Evolutionary conservation across 345 rosid species (phyloP).

Genomic region (Sisymbrium irio): DNA sequence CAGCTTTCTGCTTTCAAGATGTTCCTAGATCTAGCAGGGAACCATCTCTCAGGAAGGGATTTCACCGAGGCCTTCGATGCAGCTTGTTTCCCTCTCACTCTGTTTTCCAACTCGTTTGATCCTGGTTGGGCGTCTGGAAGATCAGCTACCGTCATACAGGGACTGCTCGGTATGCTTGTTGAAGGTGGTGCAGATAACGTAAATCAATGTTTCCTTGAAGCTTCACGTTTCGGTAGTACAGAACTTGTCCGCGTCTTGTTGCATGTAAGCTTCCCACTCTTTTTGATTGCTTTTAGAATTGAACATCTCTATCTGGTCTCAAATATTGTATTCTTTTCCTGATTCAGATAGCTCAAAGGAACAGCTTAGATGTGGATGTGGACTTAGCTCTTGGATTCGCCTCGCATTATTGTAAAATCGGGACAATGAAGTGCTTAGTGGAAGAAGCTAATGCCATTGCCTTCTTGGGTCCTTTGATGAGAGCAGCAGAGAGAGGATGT

Average conservation of each 20-base stretch:
- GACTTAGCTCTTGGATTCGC: constrained; percentile 94
- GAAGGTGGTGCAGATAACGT: constrained; percentile 98
- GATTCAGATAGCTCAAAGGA: constrained; percentile 90
- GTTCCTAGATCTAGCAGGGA: constrained; percentile 79
- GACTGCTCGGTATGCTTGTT: constrained; percentile 79
- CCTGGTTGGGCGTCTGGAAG: constrained; percentile 97
- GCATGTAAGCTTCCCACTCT: constrained; percentile 48
- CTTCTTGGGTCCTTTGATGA: constrained; percentile 87
- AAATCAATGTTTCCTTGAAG: constrained; percentile 95
- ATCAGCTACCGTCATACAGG: constrained; percentile 81
- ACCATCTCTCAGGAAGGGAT: constrained; percentile 91
- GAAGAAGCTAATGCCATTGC: constrained; percentile 96
- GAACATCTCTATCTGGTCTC: neutral
- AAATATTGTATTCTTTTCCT: constrained; percentile 8
- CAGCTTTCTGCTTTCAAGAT: constrained; percentile 90
- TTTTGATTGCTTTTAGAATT: neutral
- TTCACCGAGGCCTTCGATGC: constrained; percentile 97
- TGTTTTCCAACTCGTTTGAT: constrained; percentile 87
- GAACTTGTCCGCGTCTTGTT: constrained; percentile 91
- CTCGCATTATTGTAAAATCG: constrained; percentile 85
- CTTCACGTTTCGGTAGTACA: constrained; percentile 96
- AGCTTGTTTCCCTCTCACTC: constrained; percentile 96
- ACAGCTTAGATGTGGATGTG: constrained; percentile 96
- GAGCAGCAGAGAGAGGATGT: constrained; percentile 95
- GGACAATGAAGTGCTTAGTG: constrained; percentile 94